Evolutionary conservation across 2,329 filamentous ascomycete genomes (phyloP).

Genomic region (Claviceps arundinis): DNA sequence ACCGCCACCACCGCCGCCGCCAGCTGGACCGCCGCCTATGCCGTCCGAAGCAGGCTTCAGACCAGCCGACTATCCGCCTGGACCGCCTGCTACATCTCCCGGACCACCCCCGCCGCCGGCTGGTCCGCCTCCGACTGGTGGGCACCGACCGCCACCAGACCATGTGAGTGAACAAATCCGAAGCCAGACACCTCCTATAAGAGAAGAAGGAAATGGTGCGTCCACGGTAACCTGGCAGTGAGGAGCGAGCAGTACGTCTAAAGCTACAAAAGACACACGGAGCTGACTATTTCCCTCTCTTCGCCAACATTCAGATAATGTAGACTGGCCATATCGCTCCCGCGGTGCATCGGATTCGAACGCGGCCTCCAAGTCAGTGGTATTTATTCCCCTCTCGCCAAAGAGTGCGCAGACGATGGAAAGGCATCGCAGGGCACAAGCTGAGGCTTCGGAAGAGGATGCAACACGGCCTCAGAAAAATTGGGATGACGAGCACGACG

Average conservation of each 20-base stretch:
- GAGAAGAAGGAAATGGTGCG: constrained; percentile 25
- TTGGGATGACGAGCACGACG: constrained; percentile 9
- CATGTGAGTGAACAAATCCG: constrained; percentile 30
- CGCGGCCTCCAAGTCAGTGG: constrained; percentile 25
- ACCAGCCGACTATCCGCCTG: constrained; percentile 8
- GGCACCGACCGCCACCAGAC: constrained; percentile 23
- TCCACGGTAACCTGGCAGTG: constrained; percentile 17
- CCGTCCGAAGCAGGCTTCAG: constrained; percentile 6
- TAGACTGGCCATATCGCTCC: constrained; percentile 10
- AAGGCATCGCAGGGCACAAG: constrained; percentile 24
- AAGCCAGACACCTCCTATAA: constrained; percentile 11
- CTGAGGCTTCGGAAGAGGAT: constrained; percentile 12
- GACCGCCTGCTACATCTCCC: constrained; percentile 10
- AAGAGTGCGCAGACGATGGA: constrained; percentile 33
- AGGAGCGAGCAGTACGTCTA: not conserved
- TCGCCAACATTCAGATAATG: constrained; percentile 13
- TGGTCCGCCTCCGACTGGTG: constrained; percentile 19
- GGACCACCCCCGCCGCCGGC: constrained; percentile 20
- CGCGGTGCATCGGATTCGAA: not conserved
- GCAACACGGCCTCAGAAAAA: constrained; percentile 7
- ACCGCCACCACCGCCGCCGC: constrained; percentile 21
- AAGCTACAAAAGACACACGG: constrained; percentile 11
- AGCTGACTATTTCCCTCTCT: not conserved
- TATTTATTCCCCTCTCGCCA: constrained; percentile 36
- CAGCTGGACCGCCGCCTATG: constrained; percentile 18